phyloP scores from a whole-genome alignment of 176 grass and related monocot species.

The Aegilops bicornis region DNA sequence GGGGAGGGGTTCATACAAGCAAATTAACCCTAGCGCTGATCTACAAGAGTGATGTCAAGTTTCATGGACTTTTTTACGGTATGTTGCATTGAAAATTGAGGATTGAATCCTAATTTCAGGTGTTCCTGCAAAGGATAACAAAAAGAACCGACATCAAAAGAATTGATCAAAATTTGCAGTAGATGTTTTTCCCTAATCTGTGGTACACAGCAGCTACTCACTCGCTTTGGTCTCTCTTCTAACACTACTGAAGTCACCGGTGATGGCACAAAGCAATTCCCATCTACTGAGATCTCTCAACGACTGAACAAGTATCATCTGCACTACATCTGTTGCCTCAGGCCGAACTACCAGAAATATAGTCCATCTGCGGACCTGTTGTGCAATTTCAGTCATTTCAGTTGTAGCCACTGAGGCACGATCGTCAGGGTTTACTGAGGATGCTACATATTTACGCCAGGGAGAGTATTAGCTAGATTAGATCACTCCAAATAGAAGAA shows the following conservation, averaged over 20 bases:
- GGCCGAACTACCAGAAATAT: conserved; percentile 13
- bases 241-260: not conserved
- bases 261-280: not conserved
- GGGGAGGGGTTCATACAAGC: too few species aligned
- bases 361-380: not conserved
- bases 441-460: conserved; percentile 38
- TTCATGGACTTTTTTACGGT: not conserved
- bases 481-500: conserved; percentile 66
- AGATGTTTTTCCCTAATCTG: conserved; percentile 11
- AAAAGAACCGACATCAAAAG: not conserved
- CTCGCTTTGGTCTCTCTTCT: not conserved
- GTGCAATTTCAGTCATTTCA: not conserved
- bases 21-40: too few species aligned
- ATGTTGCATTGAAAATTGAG: not conserved
- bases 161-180: conserved; percentile 40
- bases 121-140: not conserved
- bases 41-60: too few species aligned
- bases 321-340: conserved; percentile 9
- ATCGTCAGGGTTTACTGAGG: not conserved
- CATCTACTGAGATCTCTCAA: conserved; percentile 4
- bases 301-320: conserved; percentile 10
- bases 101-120: not conserved
- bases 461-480: conserved; percentile 36
- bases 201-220: not conserved
- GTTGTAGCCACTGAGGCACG: not conserved